Percentiles rank a stretch among this genome's conserved stretches.
phyloP scores from a whole-genome alignment of 495 filamentous ascomycete species.

The Penicillium waksmanii region DNA sequence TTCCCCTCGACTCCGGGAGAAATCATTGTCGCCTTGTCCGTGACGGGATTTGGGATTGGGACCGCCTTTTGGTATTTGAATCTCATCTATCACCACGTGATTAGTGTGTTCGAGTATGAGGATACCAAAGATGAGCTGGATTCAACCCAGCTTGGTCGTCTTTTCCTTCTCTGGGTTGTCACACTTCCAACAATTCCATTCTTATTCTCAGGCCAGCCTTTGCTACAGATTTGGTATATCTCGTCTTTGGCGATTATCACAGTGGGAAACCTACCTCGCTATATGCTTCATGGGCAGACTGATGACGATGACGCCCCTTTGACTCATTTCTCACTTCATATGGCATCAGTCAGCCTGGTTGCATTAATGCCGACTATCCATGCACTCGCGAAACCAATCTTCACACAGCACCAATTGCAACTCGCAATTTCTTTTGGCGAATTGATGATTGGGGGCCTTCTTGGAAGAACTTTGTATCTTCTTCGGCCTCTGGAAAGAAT shows the following conservation, averaged over 20 bases:
- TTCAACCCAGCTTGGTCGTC: not conserved
- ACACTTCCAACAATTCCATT: slow-evolving; percentile 5
- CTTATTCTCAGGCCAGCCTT: no score
- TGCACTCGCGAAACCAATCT: slow-evolving; percentile 7
- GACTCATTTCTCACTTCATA: not conserved
- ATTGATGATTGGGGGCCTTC: slow-evolving; percentile 4
- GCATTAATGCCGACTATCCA: slow-evolving; percentile 9
- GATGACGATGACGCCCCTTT: not conserved
- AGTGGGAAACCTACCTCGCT: slow-evolving; percentile 6
- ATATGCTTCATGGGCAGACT: not conserved
- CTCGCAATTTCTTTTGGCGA: slow-evolving; percentile 4
- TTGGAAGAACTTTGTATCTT: slow-evolving; percentile 10
- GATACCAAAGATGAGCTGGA: slow-evolving; percentile 1
- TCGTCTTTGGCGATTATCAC: slow-evolving; percentile 7
- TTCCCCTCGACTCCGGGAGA: slow-evolving; percentile 10
- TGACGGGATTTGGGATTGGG: slow-evolving; percentile 12
- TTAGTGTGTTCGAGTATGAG: not conserved
- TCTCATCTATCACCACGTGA: not conserved
- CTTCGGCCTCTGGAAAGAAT: slow-evolving; percentile 10
- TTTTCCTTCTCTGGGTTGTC: slow-evolving; percentile 9
- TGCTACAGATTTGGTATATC: slow-evolving; percentile 1
- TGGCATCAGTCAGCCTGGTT: slow-evolving; percentile 10
- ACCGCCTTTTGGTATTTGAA: slow-evolving; percentile 5
- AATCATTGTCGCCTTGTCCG: slow-evolving; percentile 14
- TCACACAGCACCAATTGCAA: not conserved